These are phyloP conservation scores for Pichia heedii DNA, from an alignment of 805 yeast species.

Conservation along the genomic window DNA sequence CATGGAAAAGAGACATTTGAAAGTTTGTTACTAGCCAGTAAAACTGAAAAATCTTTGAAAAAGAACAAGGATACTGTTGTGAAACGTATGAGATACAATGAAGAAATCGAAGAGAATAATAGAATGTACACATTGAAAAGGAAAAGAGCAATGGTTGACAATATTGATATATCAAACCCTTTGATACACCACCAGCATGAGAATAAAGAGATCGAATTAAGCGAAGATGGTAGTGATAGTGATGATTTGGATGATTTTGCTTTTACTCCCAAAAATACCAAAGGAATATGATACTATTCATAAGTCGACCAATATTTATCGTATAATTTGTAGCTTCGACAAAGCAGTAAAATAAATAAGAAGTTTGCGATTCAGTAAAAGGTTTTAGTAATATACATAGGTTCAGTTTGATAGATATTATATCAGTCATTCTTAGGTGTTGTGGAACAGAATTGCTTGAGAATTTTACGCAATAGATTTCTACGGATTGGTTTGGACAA, in stretches of 20 bases:
- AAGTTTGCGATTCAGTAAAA: no score
- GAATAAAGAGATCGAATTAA: conserved; percentile 1
- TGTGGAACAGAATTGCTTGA: conserved; percentile 34
- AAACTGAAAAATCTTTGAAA: conserved; percentile 1
- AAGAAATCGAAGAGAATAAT: not conserved
- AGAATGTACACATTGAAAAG: not conserved
- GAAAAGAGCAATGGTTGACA: not conserved
- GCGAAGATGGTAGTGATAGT: conserved; percentile 2
- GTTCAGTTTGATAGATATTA: no score
- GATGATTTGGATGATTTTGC: not conserved
- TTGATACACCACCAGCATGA: no score
- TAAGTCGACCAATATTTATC: no score
- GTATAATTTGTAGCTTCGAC: no score
- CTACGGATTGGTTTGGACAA: conserved; percentile 82
- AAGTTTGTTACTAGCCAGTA: not conserved
- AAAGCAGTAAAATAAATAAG: no score
- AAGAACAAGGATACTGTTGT: conserved; percentile 1
- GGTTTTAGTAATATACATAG: no score
- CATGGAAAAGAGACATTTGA: not conserved
- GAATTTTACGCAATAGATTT: conserved; percentile 50
- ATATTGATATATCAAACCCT: not conserved
- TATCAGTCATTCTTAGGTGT: not conserved
- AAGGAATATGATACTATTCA: no score
- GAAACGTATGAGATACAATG: not conserved
- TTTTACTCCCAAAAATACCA: no score